Percentiles rank a stretch among this genome's conserved stretches.
Evolutionary conservation across 495 filamentous ascomycete genomes (phyloP).

Genomic region (Hypoxylon fragiforme): DNA sequence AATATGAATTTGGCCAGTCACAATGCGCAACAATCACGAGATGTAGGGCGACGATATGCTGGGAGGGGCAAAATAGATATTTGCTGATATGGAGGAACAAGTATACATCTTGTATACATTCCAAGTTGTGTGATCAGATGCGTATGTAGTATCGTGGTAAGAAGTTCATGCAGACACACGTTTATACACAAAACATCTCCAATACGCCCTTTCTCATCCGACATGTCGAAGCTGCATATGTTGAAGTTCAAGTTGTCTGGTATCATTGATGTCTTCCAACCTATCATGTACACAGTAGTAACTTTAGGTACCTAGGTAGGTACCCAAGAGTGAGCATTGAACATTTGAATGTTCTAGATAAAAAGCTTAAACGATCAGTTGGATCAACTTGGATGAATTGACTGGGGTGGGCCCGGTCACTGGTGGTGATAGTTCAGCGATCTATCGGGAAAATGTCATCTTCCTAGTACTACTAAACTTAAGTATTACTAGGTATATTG

Average conservation of each 20-base stretch:
- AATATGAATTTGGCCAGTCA: slow-evolving; percentile 34
- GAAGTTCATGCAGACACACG: too few relatives aligned
- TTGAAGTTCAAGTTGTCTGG: too few relatives aligned
- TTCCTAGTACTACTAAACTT: too few relatives aligned
- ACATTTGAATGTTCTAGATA: neutral
- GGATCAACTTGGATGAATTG: neutral
- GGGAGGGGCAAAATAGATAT: neutral
- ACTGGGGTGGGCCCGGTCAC: neutral
- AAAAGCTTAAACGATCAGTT: neutral
- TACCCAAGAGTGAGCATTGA: too few relatives aligned
- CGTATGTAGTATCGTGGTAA: neutral
- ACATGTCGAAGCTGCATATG: too few relatives aligned
- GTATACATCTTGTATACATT: neutral
- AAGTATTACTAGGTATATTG: too few relatives aligned
- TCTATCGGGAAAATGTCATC: too few relatives aligned
- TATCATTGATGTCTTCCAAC: too few relatives aligned
- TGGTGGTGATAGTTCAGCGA: neutral
- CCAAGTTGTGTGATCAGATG: too few relatives aligned
- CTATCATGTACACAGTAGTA: too few relatives aligned
- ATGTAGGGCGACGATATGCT: slow-evolving; percentile 10
- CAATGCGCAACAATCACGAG: slow-evolving; percentile 30
- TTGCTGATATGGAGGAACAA: slow-evolving; percentile 23
- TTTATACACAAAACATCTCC: neutral
- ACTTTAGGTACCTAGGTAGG: too few relatives aligned
- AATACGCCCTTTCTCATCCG: too few relatives aligned